phyloP scores from a whole-genome alignment of 257 asterid genomes.

The Leonotis leonurus region DNA sequence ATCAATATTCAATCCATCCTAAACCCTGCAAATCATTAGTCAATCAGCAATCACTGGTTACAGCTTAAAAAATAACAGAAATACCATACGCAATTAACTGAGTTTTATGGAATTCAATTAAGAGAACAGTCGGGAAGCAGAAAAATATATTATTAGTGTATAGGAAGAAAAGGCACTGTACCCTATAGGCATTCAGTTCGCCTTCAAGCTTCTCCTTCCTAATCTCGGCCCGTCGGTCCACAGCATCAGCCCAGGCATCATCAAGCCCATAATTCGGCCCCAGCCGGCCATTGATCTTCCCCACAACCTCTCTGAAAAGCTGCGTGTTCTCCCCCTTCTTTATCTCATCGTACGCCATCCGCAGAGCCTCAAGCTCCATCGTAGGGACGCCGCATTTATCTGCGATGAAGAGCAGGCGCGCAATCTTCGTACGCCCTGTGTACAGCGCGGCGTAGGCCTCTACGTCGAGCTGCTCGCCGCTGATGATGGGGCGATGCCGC shows the following conservation, averaged over 20 bases:
- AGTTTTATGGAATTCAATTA: neutral
- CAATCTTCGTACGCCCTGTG: constrained; percentile 78
- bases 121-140: neutral
- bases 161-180: constrained; percentile 13
- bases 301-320: constrained; percentile 68
- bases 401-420: constrained; percentile 68
- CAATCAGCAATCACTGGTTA: neutral
- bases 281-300: constrained; percentile 65
- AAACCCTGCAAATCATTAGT: neutral
- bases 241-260: constrained; percentile 63
- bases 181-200: constrained; percentile 88
- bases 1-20: neutral
- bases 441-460: constrained; percentile 91
- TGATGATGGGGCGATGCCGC: constrained; percentile 75
- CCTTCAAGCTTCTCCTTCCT: constrained; percentile 87
- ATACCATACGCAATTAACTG: neutral
- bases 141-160: neutral
- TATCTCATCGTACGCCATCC: constrained; percentile 94
- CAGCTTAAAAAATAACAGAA: neutral
- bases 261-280: constrained; percentile 64
- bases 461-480: constrained; percentile 83
- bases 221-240: constrained; percentile 71
- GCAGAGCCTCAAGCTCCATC: constrained; percentile 79
- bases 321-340: constrained; percentile 91
- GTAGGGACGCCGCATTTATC: constrained; percentile 52